Evolutionary conservation across 2,329 filamentous ascomycete genomes (phyloP), one percentile per base, ranked within the genome.

Genomic region (Cladophialophora immunda): DNA sequence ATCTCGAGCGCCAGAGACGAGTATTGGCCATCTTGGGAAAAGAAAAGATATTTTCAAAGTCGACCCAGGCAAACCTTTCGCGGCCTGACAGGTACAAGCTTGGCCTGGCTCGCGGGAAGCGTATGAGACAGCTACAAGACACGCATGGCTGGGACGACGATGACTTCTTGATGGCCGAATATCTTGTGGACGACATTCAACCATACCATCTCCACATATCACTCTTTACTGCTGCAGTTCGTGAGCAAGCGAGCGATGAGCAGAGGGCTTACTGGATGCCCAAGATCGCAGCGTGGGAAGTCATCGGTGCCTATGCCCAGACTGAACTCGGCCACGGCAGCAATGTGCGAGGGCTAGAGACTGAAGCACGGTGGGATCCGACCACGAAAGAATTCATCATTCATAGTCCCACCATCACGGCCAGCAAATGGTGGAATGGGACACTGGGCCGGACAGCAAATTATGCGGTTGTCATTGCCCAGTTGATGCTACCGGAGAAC

Each of bases 361-460:
- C 80, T 3, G 75, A 79, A 55, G 83, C 83, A 1, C 79, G 75
- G 22, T 85, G 81, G 80, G 79, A 84, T 70, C 74, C 76, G 1
- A 70, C 74, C n/a, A 75, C 74, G 4, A 79, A 81, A 64, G 78
- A 83, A 27, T 85, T 85, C 62, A 75, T 82, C 29, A 75, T 85
- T 8, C 82, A 84, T 71, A 84, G 82, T 68, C 83, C 83, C 19
- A 81, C 80, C 19, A 71, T 85, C 9, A 85, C 83, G 1, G 80
- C 83, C 1, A 84, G 80, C 70, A 85, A 85, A 73, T 85, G 82
- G 82, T 85, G 83, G 83, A 85, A 85, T 73, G 83, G 83, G 1
- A 79, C 79, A 1, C 78, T 85, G 75, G 83, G 83, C 1, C 75
- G 82, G 25, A 83, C 81, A 15, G 83, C 83, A 8, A 85, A 83